These are phyloP conservation scores for Hypoxylon sp. DNA, from an alignment of 2,329 filamentous ascomycete genomes.

Conservation along the genomic window DNA sequence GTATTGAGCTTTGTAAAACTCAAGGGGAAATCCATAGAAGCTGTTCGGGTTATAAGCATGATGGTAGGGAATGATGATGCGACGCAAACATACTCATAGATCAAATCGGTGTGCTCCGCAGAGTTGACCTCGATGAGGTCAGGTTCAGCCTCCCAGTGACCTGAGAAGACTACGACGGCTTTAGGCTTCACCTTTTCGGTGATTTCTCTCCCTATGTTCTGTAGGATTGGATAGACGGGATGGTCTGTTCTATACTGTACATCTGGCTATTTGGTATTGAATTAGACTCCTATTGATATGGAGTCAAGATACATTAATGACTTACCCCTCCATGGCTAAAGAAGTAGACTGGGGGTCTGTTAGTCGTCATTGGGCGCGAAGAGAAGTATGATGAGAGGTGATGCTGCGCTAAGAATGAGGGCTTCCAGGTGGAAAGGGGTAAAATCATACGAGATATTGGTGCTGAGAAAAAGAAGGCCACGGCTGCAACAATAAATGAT, in stretches of 20 bases:
- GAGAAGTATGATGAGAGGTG: constrained; percentile 19
- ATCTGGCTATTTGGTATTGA: constrained; percentile 62
- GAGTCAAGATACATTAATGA: constrained; percentile 9
- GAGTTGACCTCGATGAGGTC: constrained; percentile 76
- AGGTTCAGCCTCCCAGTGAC: constrained; percentile 78
- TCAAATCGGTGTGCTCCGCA: constrained; percentile 73
- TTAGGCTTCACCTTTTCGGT: constrained; percentile 78
- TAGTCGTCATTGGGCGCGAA: constrained; percentile 47
- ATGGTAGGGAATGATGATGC: neutral
- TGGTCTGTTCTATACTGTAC: constrained; percentile 79
- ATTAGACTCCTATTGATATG: constrained; percentile 26
- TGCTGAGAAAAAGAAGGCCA: constrained; percentile 49
- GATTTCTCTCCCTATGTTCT: constrained; percentile 77
- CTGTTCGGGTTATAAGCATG: constrained; percentile 54
- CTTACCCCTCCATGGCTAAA: constrained; percentile 67
- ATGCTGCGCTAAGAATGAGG: constrained; percentile 37
- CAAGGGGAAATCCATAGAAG: constrained; percentile 79
- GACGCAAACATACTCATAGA: constrained; percentile 72
- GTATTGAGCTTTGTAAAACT: constrained; percentile 78
- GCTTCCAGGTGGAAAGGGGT: constrained; percentile 41
- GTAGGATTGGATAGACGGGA: constrained; percentile 75
- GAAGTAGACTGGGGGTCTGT: constrained; percentile 63
- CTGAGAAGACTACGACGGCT: constrained; percentile 82
- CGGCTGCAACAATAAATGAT: constrained; percentile 46
- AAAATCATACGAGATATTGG: constrained; percentile 37